These are phyloP conservation scores for Diaporthe humulicola DNA, from an alignment of 2,329 filamentous ascomycete genomes.

Conservation along the genomic window DNA sequence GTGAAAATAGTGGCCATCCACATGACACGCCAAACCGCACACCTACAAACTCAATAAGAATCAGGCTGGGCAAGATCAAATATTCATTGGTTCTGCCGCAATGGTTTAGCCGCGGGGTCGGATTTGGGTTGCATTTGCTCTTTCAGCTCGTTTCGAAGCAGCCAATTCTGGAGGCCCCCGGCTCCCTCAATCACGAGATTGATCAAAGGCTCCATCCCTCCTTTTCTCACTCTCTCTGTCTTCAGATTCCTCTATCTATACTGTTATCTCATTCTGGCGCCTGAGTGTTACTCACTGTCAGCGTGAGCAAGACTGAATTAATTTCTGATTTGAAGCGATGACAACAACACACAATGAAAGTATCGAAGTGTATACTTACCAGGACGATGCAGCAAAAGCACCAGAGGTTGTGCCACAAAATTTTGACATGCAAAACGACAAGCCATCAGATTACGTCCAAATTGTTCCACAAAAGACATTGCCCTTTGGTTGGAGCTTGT, in stretches of 20 bases:
- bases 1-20: too few relatives aligned
- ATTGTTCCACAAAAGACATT: neutral
- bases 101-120: neutral
- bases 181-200: neutral
- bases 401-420: neutral
- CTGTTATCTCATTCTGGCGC: neutral
- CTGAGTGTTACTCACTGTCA: neutral
- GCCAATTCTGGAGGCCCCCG: neutral
- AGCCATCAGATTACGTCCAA: neutral
- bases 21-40: too few relatives aligned
- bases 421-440: neutral
- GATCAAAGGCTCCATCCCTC: neutral
- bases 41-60: neutral
- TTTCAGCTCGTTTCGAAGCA: neutral
- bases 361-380: neutral
- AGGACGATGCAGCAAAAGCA: neutral
- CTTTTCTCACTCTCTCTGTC: neutral
- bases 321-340: neutral
- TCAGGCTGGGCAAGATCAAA: neutral
- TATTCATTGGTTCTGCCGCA: neutral
- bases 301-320: neutral
- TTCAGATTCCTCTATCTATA: neutral
- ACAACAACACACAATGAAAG: neutral
- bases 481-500: neutral
- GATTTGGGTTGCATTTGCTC: neutral